A percentile compares a stretch with the other conserved stretches of the same genome.
Evolutionary conservation across 331 rosid species (phyloP).

Genomic region (Acacia pycnantha): DNA sequence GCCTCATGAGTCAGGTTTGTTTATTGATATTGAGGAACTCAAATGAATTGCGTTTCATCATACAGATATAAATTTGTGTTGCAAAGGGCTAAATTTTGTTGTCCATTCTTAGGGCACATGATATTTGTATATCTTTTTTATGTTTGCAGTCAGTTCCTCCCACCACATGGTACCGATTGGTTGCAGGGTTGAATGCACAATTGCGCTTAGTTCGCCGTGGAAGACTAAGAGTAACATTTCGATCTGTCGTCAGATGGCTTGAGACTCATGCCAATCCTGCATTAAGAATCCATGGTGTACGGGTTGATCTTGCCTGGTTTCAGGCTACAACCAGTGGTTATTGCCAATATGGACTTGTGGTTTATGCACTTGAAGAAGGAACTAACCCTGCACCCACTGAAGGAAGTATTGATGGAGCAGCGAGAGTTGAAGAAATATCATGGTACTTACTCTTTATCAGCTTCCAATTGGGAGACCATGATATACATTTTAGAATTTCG

Average conservation of each 20-base stretch:
- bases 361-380: slow-evolving; percentile 60
- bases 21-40: neutral
- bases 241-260: slow-evolving; percentile 85
- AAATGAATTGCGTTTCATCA: neutral
- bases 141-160: slow-evolving; percentile 83
- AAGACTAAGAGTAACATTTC: slow-evolving; percentile 77
- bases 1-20: slow-evolving; percentile 95
- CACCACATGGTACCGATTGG: slow-evolving; percentile 91
- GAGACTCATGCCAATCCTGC: slow-evolving; percentile 92
- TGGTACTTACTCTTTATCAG: slow-evolving; percentile 42
- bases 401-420: slow-evolving; percentile 48
- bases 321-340: slow-evolving; percentile 89
- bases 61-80: neutral
- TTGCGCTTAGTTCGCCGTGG: slow-evolving; percentile 91
- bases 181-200: slow-evolving; percentile 95
- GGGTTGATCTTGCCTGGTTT: slow-evolving; percentile 87
- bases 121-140: neutral
- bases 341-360: slow-evolving; percentile 88
- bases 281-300: slow-evolving; percentile 62
- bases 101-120: neutral
- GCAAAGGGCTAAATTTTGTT: neutral
- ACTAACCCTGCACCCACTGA: slow-evolving; percentile 29
- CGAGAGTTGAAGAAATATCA: slow-evolving; percentile 49
- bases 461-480: neutral
- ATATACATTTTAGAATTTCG: neutral